Conservation (phyloP, 257 asterid genomes). For the Penstemon barbatus region DNA sequence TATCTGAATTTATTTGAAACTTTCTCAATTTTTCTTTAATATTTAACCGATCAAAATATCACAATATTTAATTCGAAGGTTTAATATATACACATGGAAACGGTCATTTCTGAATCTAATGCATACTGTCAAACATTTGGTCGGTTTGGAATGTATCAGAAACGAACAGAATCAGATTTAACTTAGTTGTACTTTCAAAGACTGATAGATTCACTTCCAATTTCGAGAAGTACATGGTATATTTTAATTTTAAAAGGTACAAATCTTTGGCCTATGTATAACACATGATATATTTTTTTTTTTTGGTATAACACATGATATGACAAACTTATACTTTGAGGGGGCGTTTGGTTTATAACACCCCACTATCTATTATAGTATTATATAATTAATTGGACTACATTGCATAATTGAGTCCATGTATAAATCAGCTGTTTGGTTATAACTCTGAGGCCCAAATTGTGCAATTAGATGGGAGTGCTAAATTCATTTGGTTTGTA, state of each 20-base stretch:
- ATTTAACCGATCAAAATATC: not conserved
- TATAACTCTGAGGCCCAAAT: no score
- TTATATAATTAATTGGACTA: no score
- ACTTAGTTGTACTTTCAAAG: conserved; percentile 21
- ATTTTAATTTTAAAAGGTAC: not conserved
- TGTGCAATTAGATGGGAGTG: no score
- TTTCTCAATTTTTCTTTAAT: no score
- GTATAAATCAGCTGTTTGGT: no score
- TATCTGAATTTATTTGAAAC: no score
- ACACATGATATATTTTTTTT: no score
- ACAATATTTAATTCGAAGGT: not conserved
- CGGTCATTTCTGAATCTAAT: conserved; percentile 1
- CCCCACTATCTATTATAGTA: no score
- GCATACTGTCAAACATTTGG: conserved; percentile 25
- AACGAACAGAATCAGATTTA: conserved; percentile 30
- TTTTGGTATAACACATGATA: not conserved
- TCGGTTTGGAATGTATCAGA: conserved; percentile 39
- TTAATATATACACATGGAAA: not conserved
- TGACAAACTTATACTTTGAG: not conserved
- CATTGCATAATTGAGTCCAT: no score
- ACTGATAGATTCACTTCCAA: conserved; percentile 27
- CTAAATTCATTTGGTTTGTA: no score
- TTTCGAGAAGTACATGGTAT: not conserved
- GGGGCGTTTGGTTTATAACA: no score
- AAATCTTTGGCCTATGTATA: not conserved